phyloP scores from a whole-genome alignment of 169 alveolate genomes.

The Plasmodium ovale region DNA sequence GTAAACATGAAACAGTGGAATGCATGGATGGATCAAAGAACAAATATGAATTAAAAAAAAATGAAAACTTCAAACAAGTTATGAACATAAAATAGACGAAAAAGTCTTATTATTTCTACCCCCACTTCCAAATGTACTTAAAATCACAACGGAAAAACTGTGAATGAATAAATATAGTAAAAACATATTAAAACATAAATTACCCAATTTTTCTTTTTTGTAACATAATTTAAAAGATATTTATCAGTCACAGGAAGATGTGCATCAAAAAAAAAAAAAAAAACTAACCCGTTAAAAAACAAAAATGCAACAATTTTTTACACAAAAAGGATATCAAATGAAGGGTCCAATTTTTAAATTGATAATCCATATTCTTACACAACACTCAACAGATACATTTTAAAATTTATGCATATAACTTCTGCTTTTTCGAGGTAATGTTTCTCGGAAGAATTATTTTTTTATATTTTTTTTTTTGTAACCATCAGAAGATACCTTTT shows the following conservation, averaged over 20 bases:
- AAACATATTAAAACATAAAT: too few species aligned
- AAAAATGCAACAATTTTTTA: neutral
- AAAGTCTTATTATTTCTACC: too few species aligned
- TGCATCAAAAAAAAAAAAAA: conserved; percentile 10
- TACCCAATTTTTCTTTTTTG: too few species aligned
- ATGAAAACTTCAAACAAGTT: too few species aligned
- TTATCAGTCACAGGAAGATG: too few species aligned
- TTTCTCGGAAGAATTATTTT: neutral
- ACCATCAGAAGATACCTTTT: neutral
- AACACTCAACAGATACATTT: neutral
- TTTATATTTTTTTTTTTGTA: too few species aligned
- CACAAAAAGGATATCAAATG: neutral
- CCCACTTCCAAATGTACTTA: too few species aligned
- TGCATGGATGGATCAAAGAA: neutral
- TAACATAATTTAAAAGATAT: too few species aligned
- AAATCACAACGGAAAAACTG: too few species aligned
- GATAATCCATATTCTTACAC: neutral
- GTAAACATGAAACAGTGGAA: conserved; percentile 7
- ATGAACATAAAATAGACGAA: too few species aligned
- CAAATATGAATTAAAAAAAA: conserved; percentile 7
- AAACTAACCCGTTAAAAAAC: neutral
- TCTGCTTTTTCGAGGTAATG: neutral
- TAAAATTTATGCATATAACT: too few species aligned
- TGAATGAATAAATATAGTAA: too few species aligned
- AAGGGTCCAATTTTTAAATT: neutral